Evolutionary conservation across 768 basidiomycete genomes (phyloP), one percentile per base, ranked within the genome.

Genomic region (Xerocomellus amylosporus): DNA sequence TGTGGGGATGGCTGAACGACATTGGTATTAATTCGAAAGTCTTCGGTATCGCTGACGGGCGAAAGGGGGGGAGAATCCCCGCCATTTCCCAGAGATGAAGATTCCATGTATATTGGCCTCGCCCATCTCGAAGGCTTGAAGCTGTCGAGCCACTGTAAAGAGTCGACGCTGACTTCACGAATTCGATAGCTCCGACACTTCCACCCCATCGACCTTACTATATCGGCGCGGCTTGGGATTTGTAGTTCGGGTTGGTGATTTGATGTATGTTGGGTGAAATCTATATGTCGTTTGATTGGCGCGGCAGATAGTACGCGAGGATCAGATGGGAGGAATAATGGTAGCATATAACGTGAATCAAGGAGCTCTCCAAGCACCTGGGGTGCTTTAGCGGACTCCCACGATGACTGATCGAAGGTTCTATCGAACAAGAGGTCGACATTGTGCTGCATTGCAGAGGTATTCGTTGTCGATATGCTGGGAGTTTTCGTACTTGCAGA

Each of bases 261-360:
- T 31, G 56, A 44, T 24, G 54, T 31, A 14, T 44, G 64, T 40
- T 46, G 60, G 12, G 60, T 30, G 17, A 59, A 61, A 19, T 63
- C 59, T 49, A 52, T 43, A 37, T 59, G 46, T 47, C 31, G 61
- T 61, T 78, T 82, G 46, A 70, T 78, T 0, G 90, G 86, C 3
- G 81, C 72, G 7, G 88, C 89, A 19, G 88, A 85, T 8, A 95
- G 76, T 69, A 90, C 77, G 37, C 84, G 83, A 31, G 88, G 86
- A 68, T 93, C 86, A 19, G 86, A 84, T 8, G 95, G 95, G 46
- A 97, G 84, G 20, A 84, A 77, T 45, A 96, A 76, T 2, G 92
- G 93, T 22, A 98, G 80, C 93, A 98, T 98, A 69, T 88, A 84
- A 59, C 94, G 81, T 24, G 91, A 93, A 69, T 99, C 94, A 58